Base-by-base conservation (phyloP, 345 rosid species). In the Turnera subulata region DNA sequence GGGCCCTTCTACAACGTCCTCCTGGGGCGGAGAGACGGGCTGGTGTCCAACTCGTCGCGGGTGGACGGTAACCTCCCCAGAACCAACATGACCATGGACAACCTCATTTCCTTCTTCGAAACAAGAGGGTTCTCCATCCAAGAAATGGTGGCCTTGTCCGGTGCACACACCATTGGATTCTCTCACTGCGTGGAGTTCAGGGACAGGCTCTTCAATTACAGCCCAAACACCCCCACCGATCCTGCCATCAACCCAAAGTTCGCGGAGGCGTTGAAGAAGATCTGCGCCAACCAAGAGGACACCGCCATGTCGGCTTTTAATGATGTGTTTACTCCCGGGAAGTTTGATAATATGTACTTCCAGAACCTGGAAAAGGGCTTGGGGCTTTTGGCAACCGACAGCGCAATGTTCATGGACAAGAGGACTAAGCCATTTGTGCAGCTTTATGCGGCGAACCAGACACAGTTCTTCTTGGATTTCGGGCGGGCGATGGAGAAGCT, bases 321-420 rank as follows among this genome's bases (percentile, higher is more conserved):
- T 40, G 89, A 86, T 46, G 77, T 76, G 10, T 73, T 74, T 33
- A 82, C 97, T 2, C 95, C 91, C 1, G 78, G 80, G 11, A 86
- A 84, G 54, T 89, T 89, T n/a, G 91, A 89, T 39, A 86, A 89
- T 62, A 80, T 86, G 91, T 89, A 86, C 65, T 82, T 56, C 70
- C 56, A 62, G 78, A 89, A 84, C 42, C 46, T 84, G 59, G 61
- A 62, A 42, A 73, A 58, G 11, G 94, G 96, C 8, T 55, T 80
- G 62, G 91, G 82, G 59, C 59, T 86, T 43, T 57, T 88, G n/a
- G 43, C 66, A 13, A 69, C 77, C 6, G 92, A 84, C 51, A 67
- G 78, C 18, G 79, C 75, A 4, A 57, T 89, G 4, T 72, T 66
- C 5, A 65, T n/a, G 6, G 91, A 89, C 43, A 11, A 53, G 18